Evolutionary conservation across 768 basidiomycete species (phyloP), one percentile per base, ranked within the genome.

Genomic region (Roridomyces roridus): DNA sequence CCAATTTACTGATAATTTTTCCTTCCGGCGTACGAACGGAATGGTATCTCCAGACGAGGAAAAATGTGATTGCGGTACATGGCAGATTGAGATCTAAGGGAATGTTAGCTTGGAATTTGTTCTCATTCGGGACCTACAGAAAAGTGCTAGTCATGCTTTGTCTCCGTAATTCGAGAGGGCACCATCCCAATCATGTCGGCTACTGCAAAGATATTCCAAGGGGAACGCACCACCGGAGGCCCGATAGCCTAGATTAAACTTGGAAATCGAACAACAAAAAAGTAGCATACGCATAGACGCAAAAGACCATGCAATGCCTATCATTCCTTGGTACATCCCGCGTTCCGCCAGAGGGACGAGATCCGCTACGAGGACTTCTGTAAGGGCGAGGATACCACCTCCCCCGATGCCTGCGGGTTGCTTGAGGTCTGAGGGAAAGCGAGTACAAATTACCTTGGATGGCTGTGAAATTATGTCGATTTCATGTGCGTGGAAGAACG

Each of bases 281-380:
- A 25, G 7, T 24, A 10, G 41, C 7, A 35, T 15, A 34, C 59
- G 36, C 45, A 63, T 62, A 23, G 72, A 75, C 18, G 71, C 74
- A 18, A 74, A 59, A 35, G 68, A 66, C 71, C 73, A 77, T 18
- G 52, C 55, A 21, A 65, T 47, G n/a, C 68, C 70, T 20, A 74
- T 25, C 10, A 77, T 26, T n/a, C 71, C 72, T 1, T 69, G 60
- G 31, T 72, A 78, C 8, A 64, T 26, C 8, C 78, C 79, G 7
- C 79, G 73, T 52, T 79, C 74, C n/a, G 68, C 63, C 8, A 80
- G 70, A 15, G 79, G 70, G 7, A 80, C 74, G 7, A 80, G 64
- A 63, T 80, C 79, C n/a, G 74, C 71, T 2, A 77, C 58, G 42
- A 80, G 65, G 55, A 80, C 76, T 39, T 76, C 72, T 4, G 72